Percentiles rank a stretch among this genome's conserved stretches.
Evolutionary conservation across 768 basidiomycete species (phyloP).

Genomic region (Tephrocybe sp.): DNA sequence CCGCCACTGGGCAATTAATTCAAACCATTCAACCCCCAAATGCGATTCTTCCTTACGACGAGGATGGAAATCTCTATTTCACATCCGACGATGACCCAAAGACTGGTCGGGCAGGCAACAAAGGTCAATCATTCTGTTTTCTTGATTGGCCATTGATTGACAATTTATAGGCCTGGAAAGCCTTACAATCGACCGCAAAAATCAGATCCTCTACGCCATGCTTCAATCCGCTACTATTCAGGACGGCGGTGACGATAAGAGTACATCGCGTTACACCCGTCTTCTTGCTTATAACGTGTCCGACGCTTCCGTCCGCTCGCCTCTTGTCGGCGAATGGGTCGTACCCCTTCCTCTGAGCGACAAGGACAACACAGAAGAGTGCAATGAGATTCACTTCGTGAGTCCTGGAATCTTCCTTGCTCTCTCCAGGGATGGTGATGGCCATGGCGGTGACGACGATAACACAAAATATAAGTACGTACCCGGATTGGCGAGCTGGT

Average conservation of each 20-base stretch:
- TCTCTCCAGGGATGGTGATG: slow-evolving; percentile 60
- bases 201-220: slow-evolving; percentile 55
- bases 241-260: slow-evolving; percentile 53
- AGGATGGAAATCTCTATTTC: slow-evolving; percentile 49
- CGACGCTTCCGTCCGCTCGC: slow-evolving; percentile 29
- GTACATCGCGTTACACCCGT: slow-evolving; percentile 51
- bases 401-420: slow-evolving; percentile 54
- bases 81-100: slow-evolving; percentile 45
- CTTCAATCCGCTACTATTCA: slow-evolving; percentile 65
- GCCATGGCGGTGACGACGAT: slow-evolving; percentile 50
- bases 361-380: slow-evolving; percentile 49
- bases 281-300: slow-evolving; percentile 56
- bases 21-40: slow-evolving; percentile 58
- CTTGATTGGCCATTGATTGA: background rate
- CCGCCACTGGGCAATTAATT: slow-evolving; percentile 44
- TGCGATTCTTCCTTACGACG: slow-evolving; percentile 51
- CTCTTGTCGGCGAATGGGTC: slow-evolving; percentile 56
- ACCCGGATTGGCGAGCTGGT: background rate
- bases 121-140: slow-evolving; percentile 33
- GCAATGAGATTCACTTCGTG: slow-evolving; percentile 61
- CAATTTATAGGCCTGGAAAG: slow-evolving; percentile 54
- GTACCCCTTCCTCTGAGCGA: slow-evolving; percentile 55
- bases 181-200: slow-evolving; percentile 48
- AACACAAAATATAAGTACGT: slow-evolving; percentile 53
- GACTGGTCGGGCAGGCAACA: slow-evolving; percentile 56